A percentile compares a stretch with the other conserved stretches of the same genome.
phyloP scores from a whole-genome alignment of 2,329 filamentous ascomycete genomes.

The Chrysosporium keratinophilum region DNA sequence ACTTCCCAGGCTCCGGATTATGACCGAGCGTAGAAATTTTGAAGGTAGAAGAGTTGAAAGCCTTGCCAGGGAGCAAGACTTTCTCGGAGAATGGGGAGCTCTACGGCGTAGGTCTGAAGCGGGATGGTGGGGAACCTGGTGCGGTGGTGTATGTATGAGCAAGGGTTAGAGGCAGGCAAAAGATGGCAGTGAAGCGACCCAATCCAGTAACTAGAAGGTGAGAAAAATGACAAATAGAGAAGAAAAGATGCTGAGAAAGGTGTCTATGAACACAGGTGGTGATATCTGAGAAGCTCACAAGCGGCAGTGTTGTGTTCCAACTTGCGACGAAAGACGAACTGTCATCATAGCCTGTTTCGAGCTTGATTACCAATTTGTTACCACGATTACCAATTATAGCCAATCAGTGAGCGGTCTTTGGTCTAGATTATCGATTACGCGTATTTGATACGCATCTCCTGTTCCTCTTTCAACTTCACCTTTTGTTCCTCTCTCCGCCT shows the following conservation, averaged over 20 bases:
- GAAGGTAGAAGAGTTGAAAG: constrained; percentile 29
- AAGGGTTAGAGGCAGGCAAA: neutral
- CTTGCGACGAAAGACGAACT: neutral
- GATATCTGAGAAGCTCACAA: neutral
- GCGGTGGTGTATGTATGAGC: neutral
- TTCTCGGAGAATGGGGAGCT: constrained; percentile 21
- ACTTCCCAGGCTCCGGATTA: constrained; percentile 15
- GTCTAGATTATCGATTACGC: neutral
- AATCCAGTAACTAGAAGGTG: no score
- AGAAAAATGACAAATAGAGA: neutral
- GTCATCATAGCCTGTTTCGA: neutral
- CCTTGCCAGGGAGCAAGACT: constrained; percentile 35
- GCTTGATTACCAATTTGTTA: neutral
- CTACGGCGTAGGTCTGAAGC: constrained; percentile 14
- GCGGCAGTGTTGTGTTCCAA: neutral
- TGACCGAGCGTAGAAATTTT: constrained; percentile 26
- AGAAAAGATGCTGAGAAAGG: neutral
- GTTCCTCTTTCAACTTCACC: no score
- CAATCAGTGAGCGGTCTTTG: neutral
- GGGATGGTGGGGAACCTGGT: constrained; percentile 15
- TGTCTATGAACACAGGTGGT: neutral
- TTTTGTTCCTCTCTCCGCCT: no score
- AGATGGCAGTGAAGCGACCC: neutral
- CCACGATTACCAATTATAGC: neutral
- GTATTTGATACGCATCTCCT: no score